Conservation (phyloP, 164 flowering plant species). For the Protea cynaroides region DNA sequence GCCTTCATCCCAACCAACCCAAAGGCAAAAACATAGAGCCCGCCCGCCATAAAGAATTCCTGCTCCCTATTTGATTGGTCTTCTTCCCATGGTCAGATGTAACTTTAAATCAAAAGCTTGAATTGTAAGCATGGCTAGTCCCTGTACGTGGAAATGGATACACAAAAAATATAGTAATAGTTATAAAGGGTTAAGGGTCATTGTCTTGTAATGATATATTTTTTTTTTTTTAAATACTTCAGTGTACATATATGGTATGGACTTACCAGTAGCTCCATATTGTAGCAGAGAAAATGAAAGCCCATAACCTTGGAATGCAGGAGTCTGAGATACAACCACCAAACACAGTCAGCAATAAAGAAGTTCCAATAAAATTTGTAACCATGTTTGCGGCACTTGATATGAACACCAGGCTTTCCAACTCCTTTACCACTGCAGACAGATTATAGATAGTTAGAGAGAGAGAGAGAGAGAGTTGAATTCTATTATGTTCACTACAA, state of each 20-base stretch:
- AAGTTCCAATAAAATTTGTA: constrained; percentile 36
- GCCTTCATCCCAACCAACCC: constrained; percentile 30
- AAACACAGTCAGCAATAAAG: constrained; percentile 22
- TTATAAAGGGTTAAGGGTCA: no score
- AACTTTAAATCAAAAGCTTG: constrained; percentile 13
- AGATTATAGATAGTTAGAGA: no score
- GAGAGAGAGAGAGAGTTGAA: no score
- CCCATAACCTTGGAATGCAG: constrained; percentile 27
- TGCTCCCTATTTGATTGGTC: constrained; percentile 14
- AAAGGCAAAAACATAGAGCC: constrained; percentile 23
- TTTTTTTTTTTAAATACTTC: no score
- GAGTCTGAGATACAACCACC: constrained; percentile 37
- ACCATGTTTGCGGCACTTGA: constrained; percentile 33
- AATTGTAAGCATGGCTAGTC: constrained; percentile 20
- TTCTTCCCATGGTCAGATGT: constrained; percentile 8
- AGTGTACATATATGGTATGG: background rate
- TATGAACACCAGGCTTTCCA: constrained; percentile 40
- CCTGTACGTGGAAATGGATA: constrained; percentile 15
- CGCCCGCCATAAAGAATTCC: constrained; percentile 20
- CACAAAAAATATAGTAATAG: no score
- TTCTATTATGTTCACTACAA: no score
- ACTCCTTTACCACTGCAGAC: constrained; percentile 16
- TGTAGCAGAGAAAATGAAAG: constrained; percentile 24
- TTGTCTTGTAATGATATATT: no score
- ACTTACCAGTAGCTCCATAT: constrained; percentile 24